Base-by-base conservation (phyloP, 2,329 filamentous ascomycete species). In the Cladophialophora chaetospira region DNA sequence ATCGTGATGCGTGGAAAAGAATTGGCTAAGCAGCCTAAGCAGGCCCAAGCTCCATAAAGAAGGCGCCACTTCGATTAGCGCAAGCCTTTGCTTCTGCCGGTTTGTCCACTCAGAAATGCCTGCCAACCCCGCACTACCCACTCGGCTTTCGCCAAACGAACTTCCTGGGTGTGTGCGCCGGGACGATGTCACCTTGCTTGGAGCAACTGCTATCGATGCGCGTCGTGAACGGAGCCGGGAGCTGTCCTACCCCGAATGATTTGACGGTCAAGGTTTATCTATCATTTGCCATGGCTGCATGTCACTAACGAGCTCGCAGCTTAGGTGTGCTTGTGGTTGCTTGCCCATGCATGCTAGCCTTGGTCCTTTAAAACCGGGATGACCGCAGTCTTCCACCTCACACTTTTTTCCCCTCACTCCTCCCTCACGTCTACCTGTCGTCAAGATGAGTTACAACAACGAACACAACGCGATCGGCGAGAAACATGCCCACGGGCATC, bases 371-470 rank as follows among this genome's bases (percentile, higher is more conserved):
- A 57, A 53, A 43, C 49, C 31, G 26, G 49, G 42, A 38, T 60
- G 26, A 48, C 38, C 56, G 52, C 51, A 53, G 48, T 43, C 56
- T 40, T 55, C 31, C 13, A 38, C 46, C 55, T 46, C 15, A 19
- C 8, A 10, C 36, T 51, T 40, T 51, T 47, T 29, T 40, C 19
- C 46, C 19, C 19, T 53, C 49, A 35, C 31, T 50, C 52, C 36
- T 52, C 47, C 23, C 29, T 45, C 13, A 19, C 44, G 2, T 33
- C 28, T 33, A 5, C 43, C 53, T 54, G 36, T 55, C 44, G 60
- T 26, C 49, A 63, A 61, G 29, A 63, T 63, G 60, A 58, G 38
- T 58, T 19, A 42, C 45, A 55, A 57, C 11, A 42, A 61, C 54
- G 57, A 63, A 31, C 6, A 53, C 49, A 47, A 59, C 33, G 19